A percentile compares a stretch with the other conserved stretches of the same genome.
Evolutionary conservation across 768 basidiomycete genomes (phyloP).

Genomic region (Rossbeevera mucosa): DNA sequence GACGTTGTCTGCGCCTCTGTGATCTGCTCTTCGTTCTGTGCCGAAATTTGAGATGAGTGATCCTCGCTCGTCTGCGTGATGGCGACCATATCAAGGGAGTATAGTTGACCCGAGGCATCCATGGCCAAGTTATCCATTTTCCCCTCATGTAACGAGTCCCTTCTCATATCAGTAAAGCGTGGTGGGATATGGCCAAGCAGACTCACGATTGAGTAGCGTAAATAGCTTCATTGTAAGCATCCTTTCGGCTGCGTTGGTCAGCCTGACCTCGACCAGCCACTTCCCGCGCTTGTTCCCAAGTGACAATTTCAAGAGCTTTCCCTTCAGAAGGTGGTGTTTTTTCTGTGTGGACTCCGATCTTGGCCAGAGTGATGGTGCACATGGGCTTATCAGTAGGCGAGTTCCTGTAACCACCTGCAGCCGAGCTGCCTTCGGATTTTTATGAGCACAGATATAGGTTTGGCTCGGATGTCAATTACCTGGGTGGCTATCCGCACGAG

Average conservation of each 20-base stretch:
- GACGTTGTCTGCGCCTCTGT: neutral
- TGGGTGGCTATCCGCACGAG: neutral
- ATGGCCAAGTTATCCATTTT: neutral
- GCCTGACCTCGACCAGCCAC: neutral
- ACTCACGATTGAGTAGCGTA: slow-evolving; percentile 1
- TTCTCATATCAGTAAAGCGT: neutral
- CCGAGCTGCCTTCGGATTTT: neutral
- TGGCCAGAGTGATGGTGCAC: neutral
- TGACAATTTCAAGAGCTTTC: neutral
- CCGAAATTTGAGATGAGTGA: neutral
- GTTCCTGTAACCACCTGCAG: neutral
- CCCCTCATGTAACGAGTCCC: neutral
- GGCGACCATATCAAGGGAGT: neutral
- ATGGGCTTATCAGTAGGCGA: neutral
- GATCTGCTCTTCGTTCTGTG: neutral
- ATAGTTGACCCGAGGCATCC: neutral
- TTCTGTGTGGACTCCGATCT: neutral
- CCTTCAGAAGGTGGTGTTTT: neutral
- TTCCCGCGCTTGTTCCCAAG: neutral
- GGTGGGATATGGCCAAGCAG: neutral
- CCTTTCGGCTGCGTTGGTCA: neutral
- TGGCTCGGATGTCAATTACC: neutral
- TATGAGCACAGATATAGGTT: neutral
- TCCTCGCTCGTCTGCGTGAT: neutral
- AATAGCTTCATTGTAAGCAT: neutral